Evolutionary conservation across 2,329 filamentous ascomycete species (phyloP), one percentile per base, ranked within the genome.

Genomic region (Pleomassaria siparia): DNA sequence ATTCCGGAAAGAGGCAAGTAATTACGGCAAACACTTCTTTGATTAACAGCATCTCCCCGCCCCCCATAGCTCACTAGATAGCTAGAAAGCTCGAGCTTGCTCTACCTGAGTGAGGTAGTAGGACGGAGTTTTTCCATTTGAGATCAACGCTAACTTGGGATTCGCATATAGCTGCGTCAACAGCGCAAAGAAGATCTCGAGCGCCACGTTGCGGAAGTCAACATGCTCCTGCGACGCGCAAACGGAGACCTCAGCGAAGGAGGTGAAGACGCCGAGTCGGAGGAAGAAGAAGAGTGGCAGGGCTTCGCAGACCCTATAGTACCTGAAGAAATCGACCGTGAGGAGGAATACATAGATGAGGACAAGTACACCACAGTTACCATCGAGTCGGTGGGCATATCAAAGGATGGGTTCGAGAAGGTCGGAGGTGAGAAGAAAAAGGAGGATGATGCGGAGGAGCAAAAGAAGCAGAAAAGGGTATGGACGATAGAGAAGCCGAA

Each of bases 321-420:
- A 47, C 40, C n/a, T 53, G 78, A 83, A 18, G 73, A 74, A 6
- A 72, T 94, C 36, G 85, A 95, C 66, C 85, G 89, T 58, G 88
- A 96, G 68, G 91, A 92, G 58, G 91, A 97, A 70, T 99, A 96
- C 73, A 83, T 96, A 56, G 94, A 99, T 70, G 94, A 97, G 69
- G 92, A 96, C 70, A 88, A 88, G 66, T 96, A 90, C 69, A 97
- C 94, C 0, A 96, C 90, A 1, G 94, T 99, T 21, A 96, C 89
- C 0, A 85, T 99, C 1, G 92, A 96, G 69, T 87, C 88, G 10
- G 90, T 99, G 58, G 87, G 86, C 53, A 81, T 95, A 13, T 86
- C 87, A 11, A 83, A 83, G 56, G 84, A 91, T 46, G 89, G 89
- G 0, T 74, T 95, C 40, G 78, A 82, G 48, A 85, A 81, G 59